phyloP scores from a whole-genome alignment of 495 filamentous ascomycete species.

The Neurospora sp. region DNA sequence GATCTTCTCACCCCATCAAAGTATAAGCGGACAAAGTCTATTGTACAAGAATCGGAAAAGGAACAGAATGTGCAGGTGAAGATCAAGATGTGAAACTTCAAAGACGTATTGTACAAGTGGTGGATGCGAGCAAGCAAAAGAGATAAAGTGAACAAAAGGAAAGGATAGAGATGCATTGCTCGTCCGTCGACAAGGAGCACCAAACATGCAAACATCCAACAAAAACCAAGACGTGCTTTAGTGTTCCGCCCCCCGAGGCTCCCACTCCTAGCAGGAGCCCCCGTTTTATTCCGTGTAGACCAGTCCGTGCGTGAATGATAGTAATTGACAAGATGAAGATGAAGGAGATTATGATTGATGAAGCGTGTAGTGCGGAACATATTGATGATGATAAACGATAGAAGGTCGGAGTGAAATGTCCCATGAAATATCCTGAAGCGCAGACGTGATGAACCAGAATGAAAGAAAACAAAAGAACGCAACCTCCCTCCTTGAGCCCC shows the following conservation, averaged over 20 bases:
- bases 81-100: neutral
- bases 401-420: neutral
- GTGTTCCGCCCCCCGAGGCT: neutral
- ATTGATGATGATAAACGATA: neutral
- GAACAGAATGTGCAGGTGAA: neutral
- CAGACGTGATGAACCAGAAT: neutral
- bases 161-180: neutral
- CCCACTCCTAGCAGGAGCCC: neutral
- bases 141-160: neutral
- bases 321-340: neutral
- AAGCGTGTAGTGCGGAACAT: neutral
- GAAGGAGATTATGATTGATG: neutral
- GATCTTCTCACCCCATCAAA: neutral
- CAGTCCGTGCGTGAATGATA: neutral
- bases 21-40: neutral
- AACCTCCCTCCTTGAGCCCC: neutral
- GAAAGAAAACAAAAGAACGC: neutral
- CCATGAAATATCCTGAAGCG: neutral
- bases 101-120: neutral
- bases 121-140: neutral
- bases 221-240: neutral
- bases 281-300: neutral
- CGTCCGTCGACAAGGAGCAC: neutral
- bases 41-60: neutral
- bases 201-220: neutral